Base-by-base conservation (phyloP, 306 rosid genomes). In the Purshia tridentata region DNA sequence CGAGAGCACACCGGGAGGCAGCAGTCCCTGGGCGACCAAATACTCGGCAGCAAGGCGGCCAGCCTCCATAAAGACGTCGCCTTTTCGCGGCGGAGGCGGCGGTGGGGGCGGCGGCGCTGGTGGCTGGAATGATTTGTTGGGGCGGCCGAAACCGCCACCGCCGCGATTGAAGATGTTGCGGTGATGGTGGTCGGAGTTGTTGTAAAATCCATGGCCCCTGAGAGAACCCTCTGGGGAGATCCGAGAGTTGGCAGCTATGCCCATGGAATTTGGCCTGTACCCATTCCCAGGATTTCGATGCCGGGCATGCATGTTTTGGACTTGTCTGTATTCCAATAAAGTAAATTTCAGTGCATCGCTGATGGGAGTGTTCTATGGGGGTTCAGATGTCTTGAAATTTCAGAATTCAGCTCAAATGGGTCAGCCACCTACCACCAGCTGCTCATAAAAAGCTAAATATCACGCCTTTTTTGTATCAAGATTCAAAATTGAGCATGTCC, bases 41-140 rank as follows among this genome's bases (percentile, higher is more conserved):
- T 94, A 94, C 84, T 94, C 95, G 0, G 97, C 95, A 1, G 98
- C 98, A 9, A 94, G 86, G 6, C 98, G 88, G 8, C 98, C 98
- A 0, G 98, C 98, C 81, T 94, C 98, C 63, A 88, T 69, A 19
- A 94, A 94, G 58, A 94, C 59, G 9, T 94, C 96, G 3, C 80
- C 79, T 48, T 77, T 82, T 15, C 83, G 87, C 15, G 79, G 79
- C 7, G 72, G 78, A 58, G 78, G 75, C 0, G 68, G 60, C 3
- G 76, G 65, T 0, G 60, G 75, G 0, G 74, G 82, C 4, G 82
- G 72, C 0, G 74, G 74, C 0, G 60, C 51, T 4, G 78, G 71
- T 0, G 50, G 70, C 39, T 76, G 90, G 75, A 77, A 81, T 9
- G 84, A 76, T 63, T 85, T 88, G 22, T 85, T 88, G 22, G 82